Evolutionary conservation across 192 early-diverging fungal species (phyloP).

Genomic region (Coemansia guatemalensis): DNA sequence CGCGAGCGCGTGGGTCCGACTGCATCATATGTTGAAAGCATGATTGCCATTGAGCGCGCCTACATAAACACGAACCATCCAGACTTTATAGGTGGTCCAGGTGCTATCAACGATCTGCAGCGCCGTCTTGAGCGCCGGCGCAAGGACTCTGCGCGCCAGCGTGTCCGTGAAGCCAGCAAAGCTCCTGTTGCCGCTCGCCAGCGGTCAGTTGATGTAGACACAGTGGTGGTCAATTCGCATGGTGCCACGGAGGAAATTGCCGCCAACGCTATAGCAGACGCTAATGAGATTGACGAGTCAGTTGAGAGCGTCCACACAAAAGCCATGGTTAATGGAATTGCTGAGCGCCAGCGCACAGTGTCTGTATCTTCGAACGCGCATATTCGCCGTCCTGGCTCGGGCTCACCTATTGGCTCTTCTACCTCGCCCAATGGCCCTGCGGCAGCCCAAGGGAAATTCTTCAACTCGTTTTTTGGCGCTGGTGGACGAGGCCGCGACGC

Average conservation of each 20-base stretch:
- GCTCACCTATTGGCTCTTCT: constrained; percentile 28
- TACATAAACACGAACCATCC: constrained; percentile 88
- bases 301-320: constrained; percentile 38
- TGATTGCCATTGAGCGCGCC: constrained; percentile 77
- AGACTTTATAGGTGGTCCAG: constrained; percentile 78
- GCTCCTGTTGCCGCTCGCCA: constrained; percentile 17
- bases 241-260: constrained; percentile 22
- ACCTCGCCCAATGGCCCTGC: constrained; percentile 16
- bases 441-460: constrained; percentile 36
- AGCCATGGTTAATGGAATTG: constrained; percentile 2
- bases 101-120: constrained; percentile 72
- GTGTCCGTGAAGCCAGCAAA: constrained; percentile 53
- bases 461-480: constrained; percentile 50
- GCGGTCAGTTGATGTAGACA: constrained; percentile 38
- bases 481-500: constrained; percentile 33
- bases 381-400: constrained; percentile 34
- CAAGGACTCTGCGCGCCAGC: constrained; percentile 36
- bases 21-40: constrained; percentile 71
- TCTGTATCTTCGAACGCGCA: constrained; percentile 24
- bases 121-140: constrained; percentile 65
- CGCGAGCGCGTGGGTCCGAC: constrained; percentile 74
- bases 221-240: constrained; percentile 30
- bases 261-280: constrained; percentile 27
- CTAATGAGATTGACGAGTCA: constrained; percentile 45
- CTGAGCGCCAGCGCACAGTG: constrained; percentile 25